Evolutionary conservation across 176 grass and related monocot genomes (phyloP), one percentile per base, ranked within the genome.

Genomic region (Echinochloa phyllopogon): DNA sequence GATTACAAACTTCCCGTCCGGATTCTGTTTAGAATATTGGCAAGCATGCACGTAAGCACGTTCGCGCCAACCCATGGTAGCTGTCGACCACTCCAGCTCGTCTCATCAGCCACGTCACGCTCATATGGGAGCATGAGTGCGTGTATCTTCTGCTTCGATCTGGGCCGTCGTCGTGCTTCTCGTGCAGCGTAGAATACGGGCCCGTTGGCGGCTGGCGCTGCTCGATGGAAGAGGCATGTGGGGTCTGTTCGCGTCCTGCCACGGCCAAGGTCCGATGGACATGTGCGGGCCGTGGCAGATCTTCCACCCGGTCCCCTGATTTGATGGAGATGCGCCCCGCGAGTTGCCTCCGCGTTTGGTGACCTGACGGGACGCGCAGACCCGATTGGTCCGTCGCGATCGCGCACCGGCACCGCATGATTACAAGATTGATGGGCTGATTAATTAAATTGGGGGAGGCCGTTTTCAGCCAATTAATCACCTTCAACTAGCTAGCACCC

Each of bases 51-150:
- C 21, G 17, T 43, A 21, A 20, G 55, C 74, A 77, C 55, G 52
- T 52, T 25, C 20, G 37, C 41, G 55, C 74, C 75, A 77, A 3
- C 75, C 75, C 75, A 61, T 16, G n/a, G 12, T 5, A 71, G 68
- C 68, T 71, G 68, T 44, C 65, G 33, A 40, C 8, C 16, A 17
- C 74, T 40, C 18, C 4, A 39, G 33, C 49, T 57, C 5, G 0
- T 12, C 4, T 21, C 11, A 33, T 2, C 18, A 36, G 17, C 36
- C 37, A 76, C 18, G 74, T 39, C 36, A 40, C 2, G 18, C 37
- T 59, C 74, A 59, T 57, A 15, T 58, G 53, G 37, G 74, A 41
- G 37, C 20, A 23, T 4, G 21, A 14, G 37, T n/a, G n/a, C n/a
- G n/a, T n/a, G n/a, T 53, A 76, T 41, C 55, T 57, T 5, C 3